phyloP scores from a whole-genome alignment of 495 filamentous ascomycete species.

The Endocarpon pusillum region DNA sequence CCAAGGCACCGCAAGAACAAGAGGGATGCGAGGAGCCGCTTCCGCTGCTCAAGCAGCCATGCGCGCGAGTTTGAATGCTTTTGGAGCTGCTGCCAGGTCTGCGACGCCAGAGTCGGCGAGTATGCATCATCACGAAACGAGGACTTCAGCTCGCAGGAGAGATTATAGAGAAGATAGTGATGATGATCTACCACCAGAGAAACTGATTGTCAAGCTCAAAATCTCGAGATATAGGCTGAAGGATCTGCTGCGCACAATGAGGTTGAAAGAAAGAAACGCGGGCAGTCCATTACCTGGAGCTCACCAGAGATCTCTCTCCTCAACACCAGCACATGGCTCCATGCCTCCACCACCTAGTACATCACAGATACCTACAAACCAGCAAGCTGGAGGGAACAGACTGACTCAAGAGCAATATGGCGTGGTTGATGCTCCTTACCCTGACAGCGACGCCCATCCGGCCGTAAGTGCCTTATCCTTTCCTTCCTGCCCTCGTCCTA shows the following conservation, averaged over 20 bases:
- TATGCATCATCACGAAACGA: conserved; percentile 55
- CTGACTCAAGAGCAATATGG: conserved; percentile 36
- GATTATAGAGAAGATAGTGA: conserved; percentile 54
- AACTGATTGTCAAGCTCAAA: conserved; percentile 54
- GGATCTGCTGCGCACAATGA: conserved; percentile 7
- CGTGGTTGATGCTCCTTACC: conserved; percentile 43
- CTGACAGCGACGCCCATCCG: conserved; percentile 34
- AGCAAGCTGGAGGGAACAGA: conserved; percentile 17
- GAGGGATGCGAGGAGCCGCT: conserved; percentile 72
- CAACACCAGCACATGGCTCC: conserved; percentile 33
- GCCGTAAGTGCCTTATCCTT: conserved; percentile 31
- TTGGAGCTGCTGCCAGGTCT: conserved; percentile 43
- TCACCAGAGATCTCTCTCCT: no score
- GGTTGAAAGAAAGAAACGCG: no score
- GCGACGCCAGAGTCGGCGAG: conserved; percentile 67
- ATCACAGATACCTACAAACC: conserved; percentile 9
- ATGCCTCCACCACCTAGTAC: conserved; percentile 42
- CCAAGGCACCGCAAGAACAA: conserved; percentile 66
- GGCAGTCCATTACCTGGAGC: no score
- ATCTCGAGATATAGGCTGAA: conserved; percentile 36
- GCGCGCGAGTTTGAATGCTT: conserved; percentile 45
- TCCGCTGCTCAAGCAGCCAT: conserved; percentile 60
- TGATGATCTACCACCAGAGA: conserved; percentile 37
- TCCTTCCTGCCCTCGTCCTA: no score
- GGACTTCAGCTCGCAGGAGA: conserved; percentile 45